Evolutionary conservation across 1,284 basidiomycete genomes (phyloP), one percentile per base, ranked within the genome.

Genomic region (Rhodotorula sp.): DNA sequence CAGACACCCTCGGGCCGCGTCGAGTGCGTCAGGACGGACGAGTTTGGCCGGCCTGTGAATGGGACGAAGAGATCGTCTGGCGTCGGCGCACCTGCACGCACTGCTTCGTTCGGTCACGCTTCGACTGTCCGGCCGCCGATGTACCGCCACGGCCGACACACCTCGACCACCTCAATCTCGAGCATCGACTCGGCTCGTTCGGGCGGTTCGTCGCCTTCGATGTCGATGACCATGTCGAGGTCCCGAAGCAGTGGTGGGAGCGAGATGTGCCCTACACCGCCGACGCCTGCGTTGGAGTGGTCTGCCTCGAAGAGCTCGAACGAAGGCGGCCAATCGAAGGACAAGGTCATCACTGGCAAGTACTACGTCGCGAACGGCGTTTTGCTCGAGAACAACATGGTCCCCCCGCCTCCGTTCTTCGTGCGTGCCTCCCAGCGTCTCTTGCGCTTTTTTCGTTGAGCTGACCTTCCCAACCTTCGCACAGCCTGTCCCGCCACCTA

Each of bases 91-190:
- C 64, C 52, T 58, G 46, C 48, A 51, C 57, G 64, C 28, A 37
- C 61, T 16, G 16, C 2, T n/a, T 34, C 15, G 15, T 34, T 15
- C 34, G 37, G 46, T 37, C 46, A 55, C 10, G 31, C 53, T 34
- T 30, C 53, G 53, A 31, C 30, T 24, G 31, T 55, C 30, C 54
- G 44, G 22, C 28, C 30, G 11, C 18, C 31, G 16, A 26, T 50
- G 34, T 26, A 37, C 34, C 61, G 62, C 5, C 52, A 18, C 31
- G 62, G 67, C 9, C 73, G 40, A 11, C 52, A 69, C 40, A 46
- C 64, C n/a, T 64, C 66, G 13, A 69, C 75, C 26, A 63, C 73
- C 3, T 75, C 73, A 24, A 67, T 68, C 50, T 76, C 75, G 37
- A 69, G 67, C 65, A 34, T 75, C 58, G 70, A 60, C 7, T 73